Percentiles rank a stretch among this genome's conserved stretches.
phyloP scores from a whole-genome alignment of 164 flowering plant genomes.

The Nelumbo lutea region DNA sequence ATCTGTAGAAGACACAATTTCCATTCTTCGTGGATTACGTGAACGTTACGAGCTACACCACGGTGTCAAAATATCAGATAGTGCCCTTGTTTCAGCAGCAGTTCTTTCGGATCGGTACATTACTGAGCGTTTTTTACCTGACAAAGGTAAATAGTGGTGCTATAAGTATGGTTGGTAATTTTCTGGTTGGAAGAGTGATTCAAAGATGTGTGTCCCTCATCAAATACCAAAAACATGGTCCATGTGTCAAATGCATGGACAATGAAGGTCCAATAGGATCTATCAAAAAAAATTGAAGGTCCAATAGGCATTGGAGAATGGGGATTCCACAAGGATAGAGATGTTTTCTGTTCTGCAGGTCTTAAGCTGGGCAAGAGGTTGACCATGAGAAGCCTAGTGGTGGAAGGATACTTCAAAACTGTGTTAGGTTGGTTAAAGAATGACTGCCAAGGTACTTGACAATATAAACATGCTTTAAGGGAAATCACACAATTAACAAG shows the following conservation, averaged over 20 bases:
- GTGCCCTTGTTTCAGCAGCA: constrained; percentile 93
- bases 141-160: constrained; percentile 58
- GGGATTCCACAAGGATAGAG: too few species aligned
- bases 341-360: too few species aligned
- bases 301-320: too few species aligned
- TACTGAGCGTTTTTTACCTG: constrained; percentile 90
- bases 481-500: too few species aligned
- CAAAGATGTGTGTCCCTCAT: neutral
- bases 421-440: too few species aligned
- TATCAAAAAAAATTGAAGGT: too few species aligned
- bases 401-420: too few species aligned
- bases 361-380: too few species aligned
- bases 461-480: too few species aligned
- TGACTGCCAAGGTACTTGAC: too few species aligned
- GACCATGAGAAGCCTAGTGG: too few species aligned
- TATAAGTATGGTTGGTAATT: neutral
- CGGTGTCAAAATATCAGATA: constrained; percentile 92
- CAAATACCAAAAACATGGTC: neutral
- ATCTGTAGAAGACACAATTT: constrained; percentile 87
- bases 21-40: constrained; percentile 89
- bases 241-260: neutral
- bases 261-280: too few species aligned
- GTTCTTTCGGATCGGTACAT: constrained; percentile 84
- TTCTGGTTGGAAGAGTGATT: neutral
- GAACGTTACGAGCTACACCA: constrained; percentile 95